Conservation (phyloP, 192 early-diverging fungal species). For the Podila clonocystis region DNA sequence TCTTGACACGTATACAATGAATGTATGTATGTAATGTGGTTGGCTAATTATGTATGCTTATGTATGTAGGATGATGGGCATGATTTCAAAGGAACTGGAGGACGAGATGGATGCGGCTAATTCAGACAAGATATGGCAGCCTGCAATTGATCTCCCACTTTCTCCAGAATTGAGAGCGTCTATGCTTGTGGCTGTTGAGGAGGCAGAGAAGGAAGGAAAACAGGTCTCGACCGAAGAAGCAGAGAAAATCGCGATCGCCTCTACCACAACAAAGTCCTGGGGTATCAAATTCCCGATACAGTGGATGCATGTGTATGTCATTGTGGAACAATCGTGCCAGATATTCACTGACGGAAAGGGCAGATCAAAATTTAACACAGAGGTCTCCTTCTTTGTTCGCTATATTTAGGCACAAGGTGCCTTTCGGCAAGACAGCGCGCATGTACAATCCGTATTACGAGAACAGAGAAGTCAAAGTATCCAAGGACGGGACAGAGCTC, state of each 20-base stretch:
- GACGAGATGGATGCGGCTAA: constrained; percentile 30
- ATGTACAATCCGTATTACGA: constrained; percentile 58
- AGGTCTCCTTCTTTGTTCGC: not conserved
- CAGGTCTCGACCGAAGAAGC: constrained; percentile 48
- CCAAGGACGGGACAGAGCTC: constrained; percentile 60
- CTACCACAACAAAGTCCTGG: constrained; percentile 58
- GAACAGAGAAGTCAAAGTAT: constrained; percentile 60
- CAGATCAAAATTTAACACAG: no score
- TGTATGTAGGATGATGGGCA: constrained; percentile 40
- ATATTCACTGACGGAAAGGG: no score
- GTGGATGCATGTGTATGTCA: constrained; percentile 61
- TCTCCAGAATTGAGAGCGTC: constrained; percentile 44
- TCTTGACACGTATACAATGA: no score
- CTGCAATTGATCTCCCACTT: constrained; percentile 15
- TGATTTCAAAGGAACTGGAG: constrained; percentile 41
- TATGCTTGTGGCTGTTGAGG: constrained; percentile 42
- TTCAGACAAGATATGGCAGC: constrained; percentile 40
- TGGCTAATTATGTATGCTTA: no score
- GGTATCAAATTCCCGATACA: constrained; percentile 54
- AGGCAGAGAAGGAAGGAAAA: constrained; percentile 31
- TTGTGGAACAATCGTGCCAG: no score
- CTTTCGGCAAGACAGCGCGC: constrained; percentile 55
- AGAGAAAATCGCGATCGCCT: constrained; percentile 37
- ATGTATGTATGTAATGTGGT: no score
- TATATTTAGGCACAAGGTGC: constrained; percentile 52